phyloP scores from a whole-genome alignment of 768 basidiomycete genomes.

The Tulasnella sp. region DNA sequence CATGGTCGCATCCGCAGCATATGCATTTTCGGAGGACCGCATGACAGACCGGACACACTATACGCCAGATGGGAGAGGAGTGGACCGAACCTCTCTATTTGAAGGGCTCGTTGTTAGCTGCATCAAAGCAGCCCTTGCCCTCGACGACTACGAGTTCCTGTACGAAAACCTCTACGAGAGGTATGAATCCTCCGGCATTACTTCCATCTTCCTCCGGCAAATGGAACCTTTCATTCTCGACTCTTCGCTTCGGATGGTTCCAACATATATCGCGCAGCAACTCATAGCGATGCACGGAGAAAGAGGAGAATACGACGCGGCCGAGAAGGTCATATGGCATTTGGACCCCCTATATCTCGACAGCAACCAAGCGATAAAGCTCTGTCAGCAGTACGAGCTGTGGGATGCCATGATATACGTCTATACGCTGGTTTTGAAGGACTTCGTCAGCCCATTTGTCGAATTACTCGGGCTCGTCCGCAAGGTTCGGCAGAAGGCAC shows the following conservation, averaged over 20 bases:
- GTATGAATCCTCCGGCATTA: slow-evolving; percentile 80
- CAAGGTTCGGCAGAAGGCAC: slow-evolving; percentile 45
- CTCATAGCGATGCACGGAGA: slow-evolving; percentile 75
- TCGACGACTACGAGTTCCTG: slow-evolving; percentile 77
- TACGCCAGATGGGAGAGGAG: slow-evolving; percentile 78
- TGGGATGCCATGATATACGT: slow-evolving; percentile 95
- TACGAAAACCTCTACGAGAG: slow-evolving; percentile 92
- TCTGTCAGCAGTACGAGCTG: slow-evolving; percentile 78
- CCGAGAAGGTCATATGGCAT: slow-evolving; percentile 92
- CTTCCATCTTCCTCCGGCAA: slow-evolving; percentile 73
- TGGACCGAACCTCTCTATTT: slow-evolving; percentile 86
- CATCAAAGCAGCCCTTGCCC: slow-evolving; percentile 71
- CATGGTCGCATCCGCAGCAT: slow-evolving; percentile 80
- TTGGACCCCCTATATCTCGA: slow-evolving; percentile 88
- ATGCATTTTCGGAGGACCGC: slow-evolving; percentile 92
- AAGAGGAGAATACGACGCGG: slow-evolving; percentile 62
- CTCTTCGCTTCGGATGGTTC: slow-evolving; percentile 65
- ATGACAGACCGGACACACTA: slow-evolving; percentile 84
- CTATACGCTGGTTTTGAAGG: slow-evolving; percentile 80
- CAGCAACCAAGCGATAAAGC: slow-evolving; percentile 82
- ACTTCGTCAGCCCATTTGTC: slow-evolving; percentile 86
- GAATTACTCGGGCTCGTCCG: slow-evolving; percentile 76
- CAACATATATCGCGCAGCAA: slow-evolving; percentile 83
- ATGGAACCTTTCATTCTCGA: slow-evolving; percentile 79
- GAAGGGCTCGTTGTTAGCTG: slow-evolving; percentile 78